Evolutionary conservation across 495 filamentous ascomycete species (phyloP), one percentile per base, ranked within the genome.

Genomic region (Neurospora sp.): DNA sequence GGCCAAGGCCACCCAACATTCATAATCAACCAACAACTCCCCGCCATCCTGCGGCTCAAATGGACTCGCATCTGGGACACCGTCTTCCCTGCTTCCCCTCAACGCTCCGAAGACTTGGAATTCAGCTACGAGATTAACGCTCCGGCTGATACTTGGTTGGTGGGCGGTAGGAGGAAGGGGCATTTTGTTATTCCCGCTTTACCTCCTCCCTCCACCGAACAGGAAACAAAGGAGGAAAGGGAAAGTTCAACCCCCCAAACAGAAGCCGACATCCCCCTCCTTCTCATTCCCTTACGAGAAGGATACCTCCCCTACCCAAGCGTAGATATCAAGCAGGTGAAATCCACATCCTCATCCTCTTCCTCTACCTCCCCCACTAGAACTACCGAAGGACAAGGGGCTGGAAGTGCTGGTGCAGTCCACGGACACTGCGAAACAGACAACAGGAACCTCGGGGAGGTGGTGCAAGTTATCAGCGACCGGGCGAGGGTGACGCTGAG

Each of bases 121-220:
- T 97, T 97, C 80, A 88, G 90, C 73, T 97, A 93, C 81, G 94
- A 97, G 77, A 80, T 99, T 12, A 89, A 92, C 46, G 90, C 92
- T 12, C 88, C 90, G 41, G 81, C 88, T 0, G 94, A 96, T 14
- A 84, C 85, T 1, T 99, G 94, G 95, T 86, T 97, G 1, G 82
- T 98, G 5, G 94, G 93, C 39, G 96, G 96, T 0, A 87, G 90
- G 42, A 86, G 92, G 31, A 91, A 92, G 73, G 91, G 89, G 1
- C 92, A 93, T 75, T 97, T 97, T 80, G 86, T 88, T 3, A 90
- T 88, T 37, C 84, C 83, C 2, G 77, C 31, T 2, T 31, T 31
- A 2, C 31, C 31, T 31, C 31, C 31, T n/a, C 5, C 16, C 35
- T 37, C 35, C 4, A 0, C 35, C 35, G 35, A 37, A 27, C 27